Percentiles rank a stretch among this genome's conserved stretches.
Evolutionary conservation across 2,329 filamentous ascomycete species (phyloP).

Genomic region (Botrytis galanthina): DNA sequence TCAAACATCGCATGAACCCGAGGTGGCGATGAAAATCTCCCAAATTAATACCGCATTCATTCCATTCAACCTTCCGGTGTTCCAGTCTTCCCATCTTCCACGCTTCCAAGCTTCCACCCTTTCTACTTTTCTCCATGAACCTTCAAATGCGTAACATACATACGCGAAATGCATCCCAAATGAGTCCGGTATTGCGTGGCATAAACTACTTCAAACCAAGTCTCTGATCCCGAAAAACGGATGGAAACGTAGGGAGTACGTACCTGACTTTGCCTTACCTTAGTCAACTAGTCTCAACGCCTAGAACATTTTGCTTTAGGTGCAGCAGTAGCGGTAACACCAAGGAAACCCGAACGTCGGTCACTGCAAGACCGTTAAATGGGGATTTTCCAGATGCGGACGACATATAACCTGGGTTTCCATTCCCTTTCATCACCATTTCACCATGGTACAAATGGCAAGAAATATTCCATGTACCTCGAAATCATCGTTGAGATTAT

Average conservation of each 20-base stretch:
- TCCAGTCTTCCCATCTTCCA: no score
- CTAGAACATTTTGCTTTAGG: background rate
- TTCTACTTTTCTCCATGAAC: background rate
- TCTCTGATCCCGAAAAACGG: background rate
- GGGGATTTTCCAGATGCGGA: background rate
- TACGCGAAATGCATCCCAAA: background rate
- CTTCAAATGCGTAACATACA: background rate
- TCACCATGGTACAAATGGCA: background rate
- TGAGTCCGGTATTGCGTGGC: background rate
- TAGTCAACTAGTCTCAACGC: background rate
- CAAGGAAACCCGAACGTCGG: background rate
- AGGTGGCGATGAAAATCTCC: background rate
- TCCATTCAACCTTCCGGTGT: background rate
- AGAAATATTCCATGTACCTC: no score
- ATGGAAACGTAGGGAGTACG: background rate
- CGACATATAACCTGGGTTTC: background rate
- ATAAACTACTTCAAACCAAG: constrained; percentile 4
- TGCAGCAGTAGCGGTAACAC: background rate
- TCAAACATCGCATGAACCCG: background rate
- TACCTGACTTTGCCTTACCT: constrained; percentile 2
- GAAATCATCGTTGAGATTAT: no score
- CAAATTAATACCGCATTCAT: background rate
- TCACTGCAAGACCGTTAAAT: background rate
- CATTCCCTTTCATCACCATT: background rate
- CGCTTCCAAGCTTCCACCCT: no score